These are phyloP conservation scores for Penstemon newberryi DNA, from an alignment of 257 asterid genomes.

Conservation along the genomic window DNA sequence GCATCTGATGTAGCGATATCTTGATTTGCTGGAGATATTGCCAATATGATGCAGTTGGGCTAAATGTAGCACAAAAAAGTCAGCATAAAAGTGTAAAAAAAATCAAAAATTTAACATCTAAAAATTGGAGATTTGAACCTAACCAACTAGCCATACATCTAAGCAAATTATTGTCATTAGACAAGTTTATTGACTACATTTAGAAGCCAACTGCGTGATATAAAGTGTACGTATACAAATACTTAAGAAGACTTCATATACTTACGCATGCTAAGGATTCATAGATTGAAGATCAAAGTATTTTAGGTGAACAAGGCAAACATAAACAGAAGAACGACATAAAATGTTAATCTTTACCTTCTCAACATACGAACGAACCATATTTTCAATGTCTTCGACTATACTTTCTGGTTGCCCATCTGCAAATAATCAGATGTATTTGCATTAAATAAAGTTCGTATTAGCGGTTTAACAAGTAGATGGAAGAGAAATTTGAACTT, in stretches of 20 bases:
- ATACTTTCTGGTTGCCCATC: slow-evolving; percentile 93
- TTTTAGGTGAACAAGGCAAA: slow-evolving; percentile 1
- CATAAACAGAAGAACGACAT: not conserved
- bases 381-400: slow-evolving; percentile 81
- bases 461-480: not conserved
- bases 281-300: not conserved
- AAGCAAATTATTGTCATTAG: too few species aligned
- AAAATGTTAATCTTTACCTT: slow-evolving; percentile 52
- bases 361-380: slow-evolving; percentile 86
- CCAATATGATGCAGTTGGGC: slow-evolving; percentile 90
- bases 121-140: not conserved
- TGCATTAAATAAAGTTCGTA: slow-evolving; percentile 20
- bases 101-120: not conserved
- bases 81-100: not conserved
- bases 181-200: not conserved
- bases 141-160: too few species aligned
- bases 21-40: slow-evolving; percentile 96
- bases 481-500: slow-evolving; percentile 34
- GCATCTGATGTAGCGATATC: slow-evolving; percentile 99
- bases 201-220: not conserved
- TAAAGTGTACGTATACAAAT: not conserved
- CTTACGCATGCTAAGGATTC: not conserved
- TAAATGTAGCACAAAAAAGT: slow-evolving; percentile 30
- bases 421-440: slow-evolving; percentile 36
- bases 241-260: not conserved